Percentiles rank a stretch among this genome's conserved stretches.
Conservation (phyloP, 2,329 filamentous ascomycete species). For the Escovopsis sp. region DNA sequence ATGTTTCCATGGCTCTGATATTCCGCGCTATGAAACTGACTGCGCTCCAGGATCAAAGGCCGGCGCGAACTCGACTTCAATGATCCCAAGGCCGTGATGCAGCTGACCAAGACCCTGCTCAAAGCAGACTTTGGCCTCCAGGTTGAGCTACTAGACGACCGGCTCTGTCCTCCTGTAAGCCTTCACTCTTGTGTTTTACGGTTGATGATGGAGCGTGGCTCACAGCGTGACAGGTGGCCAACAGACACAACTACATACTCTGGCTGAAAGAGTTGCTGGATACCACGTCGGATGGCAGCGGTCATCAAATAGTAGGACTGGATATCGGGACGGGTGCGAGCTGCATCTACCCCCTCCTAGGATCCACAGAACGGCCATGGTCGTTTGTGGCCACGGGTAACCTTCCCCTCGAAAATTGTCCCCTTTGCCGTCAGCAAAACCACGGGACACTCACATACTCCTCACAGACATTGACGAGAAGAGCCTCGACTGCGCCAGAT, state of each 20-base stretch:
- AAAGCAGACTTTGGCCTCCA: constrained; percentile 57
- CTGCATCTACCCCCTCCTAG: constrained; percentile 79
- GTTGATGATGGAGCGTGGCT: background rate
- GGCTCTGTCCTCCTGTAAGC: constrained; percentile 71
- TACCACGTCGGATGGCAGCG: constrained; percentile 40
- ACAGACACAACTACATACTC: constrained; percentile 74
- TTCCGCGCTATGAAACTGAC: background rate
- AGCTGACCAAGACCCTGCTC: constrained; percentile 66
- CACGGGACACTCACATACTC: no score
- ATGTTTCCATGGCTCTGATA: no score
- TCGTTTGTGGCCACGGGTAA: constrained; percentile 49
- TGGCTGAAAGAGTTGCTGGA: constrained; percentile 79
- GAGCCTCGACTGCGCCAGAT: constrained; percentile 48
- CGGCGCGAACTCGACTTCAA: constrained; percentile 57
- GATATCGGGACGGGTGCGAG: constrained; percentile 87
- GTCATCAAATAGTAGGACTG: constrained; percentile 47
- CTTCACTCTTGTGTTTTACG: background rate
- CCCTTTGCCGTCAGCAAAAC: background rate
- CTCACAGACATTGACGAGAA: constrained; percentile 54
- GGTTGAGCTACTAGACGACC: constrained; percentile 57
- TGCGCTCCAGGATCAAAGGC: constrained; percentile 11
- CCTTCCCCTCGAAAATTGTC: background rate
- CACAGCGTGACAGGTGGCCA: constrained; percentile 30
- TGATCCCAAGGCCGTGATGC: constrained; percentile 61
- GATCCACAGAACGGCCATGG: constrained; percentile 58